Percentiles rank a stretch among this genome's conserved stretches.
Evolutionary conservation across 805 yeast genomes (phyloP).

Genomic region (Ogataea sp.): DNA sequence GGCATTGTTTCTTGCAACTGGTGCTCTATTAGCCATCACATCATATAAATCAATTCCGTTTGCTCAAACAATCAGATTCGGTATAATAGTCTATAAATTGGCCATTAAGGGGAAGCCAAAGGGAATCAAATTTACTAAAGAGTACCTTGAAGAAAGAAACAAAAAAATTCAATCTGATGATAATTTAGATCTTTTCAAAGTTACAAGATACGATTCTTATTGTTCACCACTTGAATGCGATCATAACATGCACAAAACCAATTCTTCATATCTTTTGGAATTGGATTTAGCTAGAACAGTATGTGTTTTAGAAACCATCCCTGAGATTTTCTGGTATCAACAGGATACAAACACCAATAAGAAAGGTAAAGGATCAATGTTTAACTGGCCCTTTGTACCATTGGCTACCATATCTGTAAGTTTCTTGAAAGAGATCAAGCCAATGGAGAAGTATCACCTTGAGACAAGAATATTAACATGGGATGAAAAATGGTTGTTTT

Average conservation of each 20-base stretch:
- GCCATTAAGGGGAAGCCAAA: constrained; percentile 28
- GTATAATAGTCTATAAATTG: constrained; percentile 33
- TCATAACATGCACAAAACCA: constrained; percentile 79
- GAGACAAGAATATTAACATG: constrained; percentile 62
- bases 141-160: constrained; percentile 17
- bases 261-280: constrained; percentile 77
- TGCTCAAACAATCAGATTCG: constrained; percentile 59
- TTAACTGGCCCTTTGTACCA: constrained; percentile 57
- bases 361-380: constrained; percentile 21
- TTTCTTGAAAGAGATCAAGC: constrained; percentile 66
- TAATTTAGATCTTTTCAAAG: constrained; percentile 31
- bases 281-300: constrained; percentile 72
- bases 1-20: not conserved
- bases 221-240: constrained; percentile 80
- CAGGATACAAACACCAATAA: constrained; percentile 25
- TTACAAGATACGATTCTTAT: constrained; percentile 18
- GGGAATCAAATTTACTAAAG: constrained; percentile 7
- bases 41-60: constrained; percentile 62
- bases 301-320: constrained; percentile 48
- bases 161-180: constrained; percentile 5
- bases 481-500: constrained; percentile 83
- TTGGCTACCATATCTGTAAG: constrained; percentile 64
- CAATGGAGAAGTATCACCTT: constrained; percentile 52
- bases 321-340: constrained; percentile 41
- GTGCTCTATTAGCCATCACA: constrained; percentile 15